Conservation (phyloP, 2,329 filamentous ascomycete species). For the Aspergillus awamori region DNA sequence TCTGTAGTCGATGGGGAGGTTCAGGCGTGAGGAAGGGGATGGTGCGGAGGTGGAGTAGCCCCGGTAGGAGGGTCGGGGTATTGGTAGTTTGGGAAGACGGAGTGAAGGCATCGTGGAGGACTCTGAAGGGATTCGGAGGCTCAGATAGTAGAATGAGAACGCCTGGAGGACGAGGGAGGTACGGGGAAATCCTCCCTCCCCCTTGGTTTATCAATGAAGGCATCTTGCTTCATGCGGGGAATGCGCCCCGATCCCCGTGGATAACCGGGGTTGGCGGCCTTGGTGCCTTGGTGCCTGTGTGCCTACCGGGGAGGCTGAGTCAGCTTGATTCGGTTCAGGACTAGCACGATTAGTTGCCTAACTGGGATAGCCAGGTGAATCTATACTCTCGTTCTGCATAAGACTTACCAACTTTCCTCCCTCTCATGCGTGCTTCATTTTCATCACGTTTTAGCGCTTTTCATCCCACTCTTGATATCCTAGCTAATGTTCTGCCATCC, state of each 20-base stretch:
- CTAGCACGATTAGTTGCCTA: neutral
- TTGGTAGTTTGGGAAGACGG: conserved; percentile 13
- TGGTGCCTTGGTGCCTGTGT: neutral
- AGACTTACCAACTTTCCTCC: neutral
- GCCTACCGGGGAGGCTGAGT: neutral
- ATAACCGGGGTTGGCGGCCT: conserved; percentile 3
- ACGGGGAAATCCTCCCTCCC: neutral
- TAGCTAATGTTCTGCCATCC: too few relatives aligned
- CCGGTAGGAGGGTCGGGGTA: conserved; percentile 28
- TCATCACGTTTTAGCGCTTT: too few relatives aligned
- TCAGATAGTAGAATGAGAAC: neutral
- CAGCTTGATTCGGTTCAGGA: neutral
- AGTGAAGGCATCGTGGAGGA: conserved; percentile 16
- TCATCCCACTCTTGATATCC: too few relatives aligned
- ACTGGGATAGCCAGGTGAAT: neutral
- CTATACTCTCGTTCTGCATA: neutral
- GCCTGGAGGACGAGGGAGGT: neutral
- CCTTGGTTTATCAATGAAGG: conserved; percentile 12
- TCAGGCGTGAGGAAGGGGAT: conserved; percentile 65
- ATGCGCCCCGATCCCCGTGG: conserved; percentile 8
- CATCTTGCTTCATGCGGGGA: conserved; percentile 12
- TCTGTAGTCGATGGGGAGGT: conserved; percentile 84
- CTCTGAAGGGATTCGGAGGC: too few relatives aligned
- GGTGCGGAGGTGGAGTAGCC: conserved; percentile 49
- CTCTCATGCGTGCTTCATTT: too few relatives aligned